phyloP scores from a whole-genome alignment of 257 asterid species.

The Lycium barbarum region DNA sequence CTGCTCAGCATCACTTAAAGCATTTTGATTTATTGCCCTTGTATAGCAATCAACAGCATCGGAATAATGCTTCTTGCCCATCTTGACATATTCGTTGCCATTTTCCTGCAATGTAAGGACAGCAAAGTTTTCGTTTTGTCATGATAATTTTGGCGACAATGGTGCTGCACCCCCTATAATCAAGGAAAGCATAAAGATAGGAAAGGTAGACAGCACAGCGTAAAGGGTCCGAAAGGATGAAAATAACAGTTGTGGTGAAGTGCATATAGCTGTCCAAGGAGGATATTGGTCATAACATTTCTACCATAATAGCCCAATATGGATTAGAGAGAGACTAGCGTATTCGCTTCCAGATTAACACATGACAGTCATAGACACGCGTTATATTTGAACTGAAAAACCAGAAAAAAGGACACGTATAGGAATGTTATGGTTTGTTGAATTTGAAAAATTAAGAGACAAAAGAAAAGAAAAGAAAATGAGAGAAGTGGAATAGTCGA shows the following conservation, averaged over 20 bases:
- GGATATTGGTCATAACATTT: neutral
- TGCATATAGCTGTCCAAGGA: constrained; percentile 11
- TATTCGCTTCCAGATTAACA: neutral
- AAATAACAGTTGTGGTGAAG: neutral
- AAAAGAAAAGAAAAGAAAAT: neutral
- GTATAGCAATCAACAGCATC: constrained; percentile 94
- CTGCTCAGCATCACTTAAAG: constrained; percentile 67
- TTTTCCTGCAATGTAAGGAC: constrained; percentile 61
- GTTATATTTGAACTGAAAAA: neutral
- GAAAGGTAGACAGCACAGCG: neutral
- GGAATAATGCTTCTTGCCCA: constrained; percentile 78
- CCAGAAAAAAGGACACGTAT: neutral
- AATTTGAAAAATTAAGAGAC: neutral
- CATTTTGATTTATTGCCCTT: constrained; percentile 89
- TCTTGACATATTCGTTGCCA: constrained; percentile 82
- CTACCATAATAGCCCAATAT: neutral
- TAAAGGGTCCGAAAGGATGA: neutral
- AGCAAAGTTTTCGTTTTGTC: neutral
- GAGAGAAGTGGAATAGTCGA: neutral
- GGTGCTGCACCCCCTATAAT: neutral
- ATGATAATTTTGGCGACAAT: neutral
- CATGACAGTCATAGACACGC: neutral
- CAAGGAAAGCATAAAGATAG: constrained; percentile 2
- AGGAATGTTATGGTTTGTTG: neutral
- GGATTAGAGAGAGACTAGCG: neutral